Base-by-base conservation (phyloP, 139 green algal genomes). In the Chlorella sp. region DNA sequence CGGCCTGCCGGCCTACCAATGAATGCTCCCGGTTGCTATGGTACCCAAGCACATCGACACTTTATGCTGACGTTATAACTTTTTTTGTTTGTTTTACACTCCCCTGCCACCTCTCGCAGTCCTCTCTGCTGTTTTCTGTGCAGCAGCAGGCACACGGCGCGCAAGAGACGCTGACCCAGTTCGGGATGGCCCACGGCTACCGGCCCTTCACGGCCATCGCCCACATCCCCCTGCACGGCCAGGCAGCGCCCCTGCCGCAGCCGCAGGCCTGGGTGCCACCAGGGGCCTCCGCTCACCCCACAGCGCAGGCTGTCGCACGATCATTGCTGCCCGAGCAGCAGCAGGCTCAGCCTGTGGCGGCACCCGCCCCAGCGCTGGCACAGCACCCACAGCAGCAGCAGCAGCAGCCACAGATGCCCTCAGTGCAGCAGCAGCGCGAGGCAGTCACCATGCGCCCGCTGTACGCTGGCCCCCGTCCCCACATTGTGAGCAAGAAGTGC, bases 61-160 rank as follows among this genome's bases (percentile, higher is more conserved):
- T n/a, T n/a, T n/a, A n/a, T n/a, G n/a, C n/a, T n/a, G n/a, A n/a
- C n/a, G n/a, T n/a, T n/a, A n/a, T n/a, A n/a, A n/a, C n/a, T n/a
- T n/a, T n/a, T n/a, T n/a, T n/a, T n/a, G n/a, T n/a, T n/a, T n/a
- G n/a, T n/a, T n/a, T n/a, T n/a, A n/a, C n/a, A n/a, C 22, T 18
- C 39, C 32, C 26, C 11, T 3, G 12, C 40, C 19, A 36, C 40
- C 26, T 2, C 28, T 19, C 32, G 84, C 84, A 88, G 84, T 53
- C 66, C 0, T 81, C 84, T 0, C 28, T 88, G 39, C 11, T 81
- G 15, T 88, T 88, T 66, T 30, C 66, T 28, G 66, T 40, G 84
- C 84, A 81, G 66, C 84, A 89, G 71, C 85, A 90, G 61, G 87
- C 87, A 2, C 64, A 87, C 48, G 87, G 64, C n/a, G 87, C 87